Base-by-base conservation (phyloP, 768 basidiomycete genomes). In the Trichaptum fuscoviolaceum region DNA sequence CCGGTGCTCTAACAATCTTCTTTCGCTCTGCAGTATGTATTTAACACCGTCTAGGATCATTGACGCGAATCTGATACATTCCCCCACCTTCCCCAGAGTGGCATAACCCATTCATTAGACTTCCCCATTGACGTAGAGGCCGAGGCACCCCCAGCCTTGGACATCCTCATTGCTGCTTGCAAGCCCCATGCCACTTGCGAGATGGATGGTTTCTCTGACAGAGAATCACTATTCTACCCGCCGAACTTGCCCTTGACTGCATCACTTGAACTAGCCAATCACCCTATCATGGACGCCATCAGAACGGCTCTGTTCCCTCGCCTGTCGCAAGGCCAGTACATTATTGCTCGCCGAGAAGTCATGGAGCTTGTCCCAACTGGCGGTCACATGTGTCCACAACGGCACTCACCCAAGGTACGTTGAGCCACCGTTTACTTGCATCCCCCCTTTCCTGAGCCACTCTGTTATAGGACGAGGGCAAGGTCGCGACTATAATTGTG, bases 81-180 rank as follows among this genome's bases (percentile, higher is more conserved):
- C 64, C n/a, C 58, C 58, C 8, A 52, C 30, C 62, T 42, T 52
- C 58, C 7, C 62, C 68, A 93, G 91, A 87, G 86, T 67, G 91
- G 89, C 35, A 89, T 91, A 67, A 87, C 89, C 0, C 90, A 93
- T 73, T 88, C 90, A 9, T 82, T 93, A 24, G 90, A 92, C 73
- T 93, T 93, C 72, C 92, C 92, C 5, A 85, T 93, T 67, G 89
- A 93, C 70, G 82, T 90, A 59, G 87, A 88, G 69, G 86, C 89
- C 70, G 87, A 85, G 73, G 83, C 87, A 18, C 90, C 91, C 18
- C 90, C 91, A 0, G 86, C 92, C 18, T 82, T 93, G 66, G 90
- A 92, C 70, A 89, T 91, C 63, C 82, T 93, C 71, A 84, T 93
- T 69, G 87, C 86, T 4, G 84, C 91, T 20, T 93, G 90, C 76